A percentile compares a stretch with the other conserved stretches of the same genome.
phyloP scores from a whole-genome alignment of 2,329 filamentous ascomycete genomes.

The Epichloe aotearoae region DNA sequence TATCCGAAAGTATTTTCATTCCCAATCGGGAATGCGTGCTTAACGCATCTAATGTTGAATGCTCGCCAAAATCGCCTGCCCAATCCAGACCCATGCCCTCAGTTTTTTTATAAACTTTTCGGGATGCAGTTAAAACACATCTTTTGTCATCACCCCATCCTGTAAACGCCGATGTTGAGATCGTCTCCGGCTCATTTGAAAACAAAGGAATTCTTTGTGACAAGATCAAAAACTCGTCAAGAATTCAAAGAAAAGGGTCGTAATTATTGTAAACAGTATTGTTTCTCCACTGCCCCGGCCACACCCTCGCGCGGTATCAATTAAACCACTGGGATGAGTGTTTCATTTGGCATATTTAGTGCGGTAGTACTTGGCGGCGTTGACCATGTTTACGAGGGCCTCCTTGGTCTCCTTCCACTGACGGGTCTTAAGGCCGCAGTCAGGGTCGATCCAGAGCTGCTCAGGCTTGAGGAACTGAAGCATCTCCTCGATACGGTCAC shows the following conservation, averaged over 20 bases:
- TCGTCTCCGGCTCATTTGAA: conserved; percentile 32
- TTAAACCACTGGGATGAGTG: conserved; percentile 10
- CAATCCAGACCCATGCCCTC: conserved; percentile 12
- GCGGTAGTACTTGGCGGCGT: conserved; percentile 94
- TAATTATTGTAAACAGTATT: conserved; percentile 18
- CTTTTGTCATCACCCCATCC: conserved; percentile 19
- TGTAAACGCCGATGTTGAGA: conserved; percentile 47
- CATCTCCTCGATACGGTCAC: conserved; percentile 96
- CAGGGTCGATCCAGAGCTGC: conserved; percentile 99
- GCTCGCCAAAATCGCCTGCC: conserved; percentile 18
- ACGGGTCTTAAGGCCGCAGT: conserved; percentile 98
- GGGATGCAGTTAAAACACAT: conserved; percentile 22
- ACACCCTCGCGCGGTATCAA: conserved; percentile 7
- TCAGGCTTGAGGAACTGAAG: conserved; percentile 91
- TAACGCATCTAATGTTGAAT: conserved; percentile 28
- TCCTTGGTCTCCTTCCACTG: conserved; percentile 99
- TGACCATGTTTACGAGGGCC: conserved; percentile 91
- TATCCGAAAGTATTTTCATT: conserved; percentile 11
- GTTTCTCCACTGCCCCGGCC: conserved; percentile 5
- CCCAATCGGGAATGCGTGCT: conserved; percentile 17
- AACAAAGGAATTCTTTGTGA: conserved; percentile 11
- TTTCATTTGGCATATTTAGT: conserved; percentile 63
- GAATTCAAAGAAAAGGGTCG: conserved; percentile 15
- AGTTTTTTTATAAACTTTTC: conserved; percentile 20
- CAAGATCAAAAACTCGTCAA: neutral